Evolutionary conservation across 163 green algal species (phyloP).

Genomic region (Scenedesmus sp.): DNA sequence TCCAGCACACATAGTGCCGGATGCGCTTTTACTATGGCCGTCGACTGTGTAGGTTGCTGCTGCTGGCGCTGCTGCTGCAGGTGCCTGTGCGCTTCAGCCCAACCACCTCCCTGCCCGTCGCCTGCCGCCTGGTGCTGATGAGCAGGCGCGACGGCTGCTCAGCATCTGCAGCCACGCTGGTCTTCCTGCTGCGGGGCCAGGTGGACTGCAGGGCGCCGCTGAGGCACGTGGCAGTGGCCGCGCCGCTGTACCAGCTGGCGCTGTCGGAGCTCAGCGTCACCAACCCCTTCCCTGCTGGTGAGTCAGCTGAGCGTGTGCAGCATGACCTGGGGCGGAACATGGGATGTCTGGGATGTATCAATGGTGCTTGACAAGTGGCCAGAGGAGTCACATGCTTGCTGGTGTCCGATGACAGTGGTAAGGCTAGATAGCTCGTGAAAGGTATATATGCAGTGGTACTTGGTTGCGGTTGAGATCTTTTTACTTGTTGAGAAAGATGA

Average conservation of each 20-base stretch:
- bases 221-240: slow-evolving; percentile 70
- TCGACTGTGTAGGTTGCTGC: too few species aligned
- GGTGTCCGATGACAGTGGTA: too few species aligned
- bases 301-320: not conserved
- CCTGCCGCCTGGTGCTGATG: slow-evolving; percentile 72
- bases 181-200: slow-evolving; percentile 74
- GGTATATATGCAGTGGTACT: too few species aligned
- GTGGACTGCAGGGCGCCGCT: slow-evolving; percentile 71
- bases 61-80: slow-evolving; percentile 67
- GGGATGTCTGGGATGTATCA: not conserved
- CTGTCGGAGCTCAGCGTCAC: slow-evolving; percentile 75
- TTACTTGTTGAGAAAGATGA: too few species aligned
- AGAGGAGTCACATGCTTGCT: too few species aligned
- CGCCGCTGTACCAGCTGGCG: slow-evolving; percentile 79
- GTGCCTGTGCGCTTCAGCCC: slow-evolving; percentile 17
- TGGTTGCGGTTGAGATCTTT: too few species aligned
- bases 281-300: slow-evolving; percentile 80
- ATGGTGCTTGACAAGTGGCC: not conserved
- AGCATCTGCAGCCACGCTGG: slow-evolving; percentile 74
- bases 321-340: not conserved
- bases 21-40: too few species aligned
- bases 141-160: slow-evolving; percentile 61
- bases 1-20: not conserved
- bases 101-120: slow-evolving; percentile 28
- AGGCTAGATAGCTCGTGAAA: too few species aligned